Base-by-base conservation (phyloP, 805 yeast genomes). In the Yamadazyma nakazawae region DNA sequence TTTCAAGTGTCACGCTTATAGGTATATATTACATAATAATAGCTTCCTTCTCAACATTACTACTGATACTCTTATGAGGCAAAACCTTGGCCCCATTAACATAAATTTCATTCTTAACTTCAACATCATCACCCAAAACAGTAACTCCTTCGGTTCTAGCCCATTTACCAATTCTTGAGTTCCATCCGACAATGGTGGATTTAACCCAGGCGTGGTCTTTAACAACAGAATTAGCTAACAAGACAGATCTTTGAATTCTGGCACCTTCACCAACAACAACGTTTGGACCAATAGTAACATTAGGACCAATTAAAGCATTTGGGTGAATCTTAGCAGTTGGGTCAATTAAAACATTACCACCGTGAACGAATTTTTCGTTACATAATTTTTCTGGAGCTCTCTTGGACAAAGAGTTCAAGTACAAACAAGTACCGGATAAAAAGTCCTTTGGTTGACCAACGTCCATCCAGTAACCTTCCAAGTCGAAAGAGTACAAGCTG, bases 381-480 rank as follows among this genome's bases (percentile, higher is more conserved):
- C 83, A 80, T 66, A 91, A 82, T 57, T 74, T 66, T 60, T 79
- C 79, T 54, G 97, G 87, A 58, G 74, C 66, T 74, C 84, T 88
- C 82, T 86, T 86, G 61, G 92, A 71, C 65, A 90, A 75, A 47
- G 98, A 85, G 68, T 86, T 79, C 70, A 94, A 80, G 80, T 91
- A 94, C 55, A 92, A 78, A 60, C 90, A 83, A 62, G 97, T 88
- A 72, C 99, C 99, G 50, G 96, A 84, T 56, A 94, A 75, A 84
- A 90, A 94, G 75, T 94, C 99, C 82, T 92, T 94, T 81, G 99
- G 99, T 80, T 94, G 99, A 73, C 99, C 99, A 59, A 94, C 97
- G 73, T 94, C 99, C 99, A 94, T 94, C 99, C 99, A 94, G 88
- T 84, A 94, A 57, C 99, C 98, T 79, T 94, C 97, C 66, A 94